Evolutionary conservation across 805 yeast genomes (phyloP), one percentile per base, ranked within the genome.

Genomic region (Saccharomycopsis oosterbeekiorum): DNA sequence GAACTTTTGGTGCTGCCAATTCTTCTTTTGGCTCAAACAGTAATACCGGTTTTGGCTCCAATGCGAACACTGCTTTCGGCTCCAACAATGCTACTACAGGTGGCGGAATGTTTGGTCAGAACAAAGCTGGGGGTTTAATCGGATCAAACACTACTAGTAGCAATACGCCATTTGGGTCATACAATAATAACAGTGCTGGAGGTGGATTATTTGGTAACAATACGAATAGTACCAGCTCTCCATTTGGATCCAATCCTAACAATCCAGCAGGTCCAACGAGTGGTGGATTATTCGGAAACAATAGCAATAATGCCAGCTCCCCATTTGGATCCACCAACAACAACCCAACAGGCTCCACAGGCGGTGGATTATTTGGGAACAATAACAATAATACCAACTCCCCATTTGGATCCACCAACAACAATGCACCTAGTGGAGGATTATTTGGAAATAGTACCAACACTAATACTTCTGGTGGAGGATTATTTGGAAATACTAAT

Each of bases 181-280:
- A 59, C 37, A 62, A 63, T 19, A 58, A 34, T 50, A 37, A 63
- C 55, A 26, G 55, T 60, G 64, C 63, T 40, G 65, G 66, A 29
- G 68, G 69, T 55, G 73, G 74, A 6, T 60, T 72, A 2, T 70
- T 71, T 62, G 75, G 76, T 1, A 55, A 64, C 60, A 68, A 66
- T 56, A 67, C n/a, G n/a, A n/a, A 57, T 54, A 58, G 47, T 50
- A 34, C 63, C 62, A 65, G 57, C 19, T 40, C 53, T 8, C 58
- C 58, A 19, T 56, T 56, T 41, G 58, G 58, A 26, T 47, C 55
- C 55, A 53, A 39, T 21, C 39, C 4, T 36, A 62, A 60, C 57
- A 62, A 29, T 29, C 60, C 58, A 37, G 60, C 54, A n/a, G 60
- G 65, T 29, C 60, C 58, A 37, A 60, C 54, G 15, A 60, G 65